Conservation (phyloP, 176 grass and related monocot species). For the Avena atlantica region DNA sequence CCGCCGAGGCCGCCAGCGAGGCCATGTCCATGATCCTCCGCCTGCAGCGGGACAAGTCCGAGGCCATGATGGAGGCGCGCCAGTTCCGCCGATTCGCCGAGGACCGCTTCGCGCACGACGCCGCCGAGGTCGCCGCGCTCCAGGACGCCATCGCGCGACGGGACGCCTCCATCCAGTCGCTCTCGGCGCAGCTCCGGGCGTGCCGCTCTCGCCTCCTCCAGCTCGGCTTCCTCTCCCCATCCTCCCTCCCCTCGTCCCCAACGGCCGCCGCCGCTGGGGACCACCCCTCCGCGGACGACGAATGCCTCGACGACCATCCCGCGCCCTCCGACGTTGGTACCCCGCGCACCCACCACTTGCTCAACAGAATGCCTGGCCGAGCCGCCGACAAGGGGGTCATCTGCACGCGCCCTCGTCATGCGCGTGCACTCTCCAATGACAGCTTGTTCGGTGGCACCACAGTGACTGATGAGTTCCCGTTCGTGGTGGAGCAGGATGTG, state of each 20-base stretch:
- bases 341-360: conserved; percentile 50
- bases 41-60: conserved; percentile 81
- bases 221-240: conserved; percentile 44
- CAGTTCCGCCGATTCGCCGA: conserved; percentile 76
- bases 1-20: conserved; percentile 63
- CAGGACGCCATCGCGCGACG: conserved; percentile 50
- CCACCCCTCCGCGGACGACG: conserved; percentile 3
- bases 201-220: conserved; percentile 52
- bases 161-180: conserved; percentile 37
- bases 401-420: conserved; percentile 25
- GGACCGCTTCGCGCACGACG: conserved; percentile 72
- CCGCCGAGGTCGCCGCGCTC: conserved; percentile 45
- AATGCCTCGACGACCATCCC: background rate
- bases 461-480: conserved; percentile 45
- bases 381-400: conserved; percentile 1
- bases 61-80: conserved; percentile 77
- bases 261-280: background rate
- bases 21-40: conserved; percentile 90
- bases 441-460: conserved; percentile 1
- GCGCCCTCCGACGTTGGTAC: conserved; percentile 37
- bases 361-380: conserved; percentile 46
- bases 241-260: background rate
- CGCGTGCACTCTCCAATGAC: conserved; percentile 24
- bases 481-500: conserved; percentile 5
- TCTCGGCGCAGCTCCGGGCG: conserved; percentile 44